Base-by-base conservation (phyloP, 805 yeast genomes). In the Saccharomycopsis sp. region DNA sequence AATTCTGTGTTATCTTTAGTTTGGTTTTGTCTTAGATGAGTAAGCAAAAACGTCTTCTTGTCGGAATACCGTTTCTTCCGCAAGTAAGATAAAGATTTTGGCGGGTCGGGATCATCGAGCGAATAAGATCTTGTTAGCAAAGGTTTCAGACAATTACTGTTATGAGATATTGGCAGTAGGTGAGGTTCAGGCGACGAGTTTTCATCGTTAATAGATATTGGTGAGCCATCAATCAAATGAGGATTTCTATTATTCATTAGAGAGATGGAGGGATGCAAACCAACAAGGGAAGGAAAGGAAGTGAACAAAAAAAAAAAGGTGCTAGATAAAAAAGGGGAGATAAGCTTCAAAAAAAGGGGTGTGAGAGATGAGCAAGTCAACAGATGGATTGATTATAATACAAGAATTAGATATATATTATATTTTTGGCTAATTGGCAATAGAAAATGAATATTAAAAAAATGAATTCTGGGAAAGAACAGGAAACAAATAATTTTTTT, bases 41-140 rank as follows among this genome's bases (percentile, higher is more conserved):
- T 13, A 19, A 39, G 23, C 16, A 35, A 33, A 21, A 39, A 33
- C 6, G 47, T 37, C 17, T 44, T 44, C 13, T 33, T 34, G 14
- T 39, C 47, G 14, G 47, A 44, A 37, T 16, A 44, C 3, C 47
- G 38, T 16, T 26, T 24, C 31, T 33, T 33, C 22, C 39, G 47
- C 29, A 44, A 28, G 32, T 39, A 44, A 16, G 28, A 16, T 2
- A 44, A 38, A 13, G 47, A 44, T 14, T 32, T 32, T 4, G 43
- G 43, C 22, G 31, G 39, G n/a, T n/a, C n/a, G n/a, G n/a, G n/a
- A 14, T 31, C 35, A 9, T 20, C 35, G 35, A 14, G 35, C 20
- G 35, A 31, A 20, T 31, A 31, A 20, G 5, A 9, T 8, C 35
- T 8, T 31, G 19, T 8, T 5, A 31, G 35, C 20, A 31, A 5